phyloP scores from a whole-genome alignment of 176 grass and related monocot species.

The Musa itinerans region DNA sequence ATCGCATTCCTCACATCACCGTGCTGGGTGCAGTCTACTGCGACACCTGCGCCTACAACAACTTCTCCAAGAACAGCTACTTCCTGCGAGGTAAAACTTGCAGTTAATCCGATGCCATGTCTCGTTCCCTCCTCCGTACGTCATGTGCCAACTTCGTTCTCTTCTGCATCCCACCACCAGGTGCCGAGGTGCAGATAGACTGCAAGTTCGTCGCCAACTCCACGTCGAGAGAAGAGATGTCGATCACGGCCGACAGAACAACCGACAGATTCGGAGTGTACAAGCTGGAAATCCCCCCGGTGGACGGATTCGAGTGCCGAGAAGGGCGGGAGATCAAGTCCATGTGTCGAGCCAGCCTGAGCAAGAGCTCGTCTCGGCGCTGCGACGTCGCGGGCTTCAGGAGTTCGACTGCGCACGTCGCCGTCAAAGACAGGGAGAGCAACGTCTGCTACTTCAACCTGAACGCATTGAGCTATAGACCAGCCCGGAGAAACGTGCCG shows the following conservation, averaged over 20 bases:
- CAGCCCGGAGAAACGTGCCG: conserved; percentile 36
- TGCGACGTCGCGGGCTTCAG: conserved; percentile 66
- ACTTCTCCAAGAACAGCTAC: conserved; percentile 92
- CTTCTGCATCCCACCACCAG: conserved; percentile 27
- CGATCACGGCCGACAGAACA: conserved; percentile 72
- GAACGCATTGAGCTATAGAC: conserved; percentile 85
- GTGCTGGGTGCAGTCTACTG: conserved; percentile 95
- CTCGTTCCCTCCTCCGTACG: not conserved
- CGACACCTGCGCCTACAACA: conserved; percentile 84
- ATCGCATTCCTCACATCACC: conserved; percentile 59
- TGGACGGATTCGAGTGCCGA: conserved; percentile 68
- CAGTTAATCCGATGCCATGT: not conserved
- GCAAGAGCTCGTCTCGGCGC: conserved; percentile 48
- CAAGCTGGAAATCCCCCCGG: conserved; percentile 79
- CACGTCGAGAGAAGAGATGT: conserved; percentile 48
- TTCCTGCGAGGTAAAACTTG: conserved; percentile 65
- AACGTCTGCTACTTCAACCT: conserved; percentile 86
- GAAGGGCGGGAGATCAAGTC: conserved; percentile 71
- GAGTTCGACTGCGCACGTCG: conserved; percentile 72
- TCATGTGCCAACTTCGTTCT: not conserved
- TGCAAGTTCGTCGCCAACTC: conserved; percentile 86
- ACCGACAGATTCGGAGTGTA: conserved; percentile 86
- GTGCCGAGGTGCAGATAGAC: conserved; percentile 59
- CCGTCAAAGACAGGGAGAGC: conserved; percentile 46
- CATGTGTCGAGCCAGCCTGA: conserved; percentile 67